phyloP scores from a whole-genome alignment of 257 asterid genomes.

The Anisodus acutangulus region DNA sequence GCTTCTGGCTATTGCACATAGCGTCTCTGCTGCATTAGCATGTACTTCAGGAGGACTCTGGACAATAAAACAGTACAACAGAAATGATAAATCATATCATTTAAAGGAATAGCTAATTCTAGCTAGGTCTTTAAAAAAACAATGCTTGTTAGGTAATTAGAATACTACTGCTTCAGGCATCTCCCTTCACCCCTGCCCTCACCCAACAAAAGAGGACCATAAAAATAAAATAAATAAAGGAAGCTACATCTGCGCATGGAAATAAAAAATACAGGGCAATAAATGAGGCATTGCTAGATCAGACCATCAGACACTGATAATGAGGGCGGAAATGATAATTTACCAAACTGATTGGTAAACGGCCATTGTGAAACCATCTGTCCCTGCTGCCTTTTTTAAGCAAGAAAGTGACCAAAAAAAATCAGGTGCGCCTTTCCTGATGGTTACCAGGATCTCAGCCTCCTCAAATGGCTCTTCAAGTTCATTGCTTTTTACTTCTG shows the following conservation, averaged over 20 bases:
- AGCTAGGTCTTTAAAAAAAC: neutral
- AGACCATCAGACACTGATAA: neutral
- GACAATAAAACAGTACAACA: conserved; percentile 30
- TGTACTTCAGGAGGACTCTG: conserved; percentile 96
- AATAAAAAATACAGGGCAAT: no score
- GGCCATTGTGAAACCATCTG: no score
- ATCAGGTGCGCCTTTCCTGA: no score
- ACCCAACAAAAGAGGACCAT: neutral
- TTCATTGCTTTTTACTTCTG: no score
- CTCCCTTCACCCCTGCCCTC: neutral
- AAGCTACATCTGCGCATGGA: neutral
- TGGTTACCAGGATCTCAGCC: no score
- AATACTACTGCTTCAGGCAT: neutral
- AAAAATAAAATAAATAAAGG: neutral
- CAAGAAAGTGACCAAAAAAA: no score
- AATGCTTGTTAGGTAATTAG: neutral
- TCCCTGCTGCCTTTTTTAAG: no score
- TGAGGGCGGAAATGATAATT: neutral
- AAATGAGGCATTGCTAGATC: neutral
- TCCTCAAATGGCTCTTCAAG: no score
- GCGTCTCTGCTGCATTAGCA: conserved; percentile 94
- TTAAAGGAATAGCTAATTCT: conserved; percentile 22
- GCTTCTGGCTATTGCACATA: conserved; percentile 88
- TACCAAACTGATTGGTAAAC: no score
- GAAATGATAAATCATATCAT: conserved; percentile 9